phyloP scores from a whole-genome alignment of 2,329 filamentous ascomycete species.

The Hymenoscyphus infarciens region DNA sequence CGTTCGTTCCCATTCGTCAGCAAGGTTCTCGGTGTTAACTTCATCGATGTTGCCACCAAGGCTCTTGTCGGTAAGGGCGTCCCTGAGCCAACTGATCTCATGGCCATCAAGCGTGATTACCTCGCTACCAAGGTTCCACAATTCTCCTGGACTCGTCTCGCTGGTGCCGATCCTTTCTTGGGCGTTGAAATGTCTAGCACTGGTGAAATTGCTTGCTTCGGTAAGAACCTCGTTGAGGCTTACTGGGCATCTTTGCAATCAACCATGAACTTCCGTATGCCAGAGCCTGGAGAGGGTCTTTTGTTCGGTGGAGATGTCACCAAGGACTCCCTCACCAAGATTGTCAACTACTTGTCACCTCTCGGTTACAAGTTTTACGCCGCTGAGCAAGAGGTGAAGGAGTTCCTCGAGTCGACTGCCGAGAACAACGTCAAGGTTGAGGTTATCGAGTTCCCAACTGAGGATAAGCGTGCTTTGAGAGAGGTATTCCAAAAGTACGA shows the following conservation, averaged over 20 bases:
- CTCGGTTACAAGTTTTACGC: slow-evolving; percentile 94
- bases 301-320: slow-evolving; percentile 83
- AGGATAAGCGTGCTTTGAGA: slow-evolving; percentile 90
- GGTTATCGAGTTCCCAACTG: slow-evolving; percentile 93
- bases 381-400: slow-evolving; percentile 76
- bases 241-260: slow-evolving; percentile 97
- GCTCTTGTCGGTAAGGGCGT: slow-evolving; percentile 83
- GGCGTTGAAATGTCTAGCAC: slow-evolving; percentile 97
- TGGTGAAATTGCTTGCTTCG: slow-evolving; percentile 98
- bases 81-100: slow-evolving; percentile 80
- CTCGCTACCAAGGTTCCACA: slow-evolving; percentile 96
- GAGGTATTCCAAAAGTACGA: slow-evolving; percentile 97
- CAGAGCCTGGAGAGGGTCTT: slow-evolving; percentile 89
- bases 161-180: slow-evolving; percentile 94
- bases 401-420: slow-evolving; percentile 69
- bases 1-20: slow-evolving; percentile 97
- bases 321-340: slow-evolving; percentile 66
- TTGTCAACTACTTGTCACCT: slow-evolving; percentile 83
- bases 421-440: slow-evolving; percentile 71
- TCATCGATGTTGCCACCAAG: slow-evolving; percentile 92
- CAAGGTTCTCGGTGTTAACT: slow-evolving; percentile 95
- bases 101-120: slow-evolving; percentile 86
- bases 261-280: slow-evolving; percentile 98
- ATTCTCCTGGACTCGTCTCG: slow-evolving; percentile 97
- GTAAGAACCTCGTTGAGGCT: slow-evolving; percentile 89